These are phyloP conservation scores for Glycine soja DNA, from an alignment of 306 rosid genomes.

Conservation along the genomic window DNA sequence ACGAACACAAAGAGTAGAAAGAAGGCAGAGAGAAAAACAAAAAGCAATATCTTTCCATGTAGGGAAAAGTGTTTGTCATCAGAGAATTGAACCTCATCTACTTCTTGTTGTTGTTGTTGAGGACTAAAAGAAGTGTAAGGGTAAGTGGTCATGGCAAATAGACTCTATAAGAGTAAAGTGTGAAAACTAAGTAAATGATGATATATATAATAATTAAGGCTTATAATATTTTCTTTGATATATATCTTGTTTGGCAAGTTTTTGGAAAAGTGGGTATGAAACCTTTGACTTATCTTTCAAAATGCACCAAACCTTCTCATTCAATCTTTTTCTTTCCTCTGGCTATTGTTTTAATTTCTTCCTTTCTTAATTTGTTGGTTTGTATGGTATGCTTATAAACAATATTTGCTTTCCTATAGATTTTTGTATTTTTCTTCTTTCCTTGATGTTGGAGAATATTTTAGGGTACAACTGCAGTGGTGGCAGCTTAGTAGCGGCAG, in stretches of 20 bases:
- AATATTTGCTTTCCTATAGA: not conserved
- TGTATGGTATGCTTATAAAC: conserved; percentile 8
- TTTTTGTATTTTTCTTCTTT: conserved; percentile 28
- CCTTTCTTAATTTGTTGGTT: not conserved
- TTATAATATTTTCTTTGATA: not conserved
- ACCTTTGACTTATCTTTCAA: conserved; percentile 32
- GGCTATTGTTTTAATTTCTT: too few species aligned
- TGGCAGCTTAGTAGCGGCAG: not conserved
- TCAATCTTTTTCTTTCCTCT: not conserved
- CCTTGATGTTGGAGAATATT: not conserved
- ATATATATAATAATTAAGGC: not conserved
- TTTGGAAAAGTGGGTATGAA: conserved; percentile 27
- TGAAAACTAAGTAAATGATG: not conserved
- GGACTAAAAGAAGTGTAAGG: conserved; percentile 37
- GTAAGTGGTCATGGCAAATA: conserved; percentile 42
- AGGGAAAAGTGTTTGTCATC: conserved; percentile 55
- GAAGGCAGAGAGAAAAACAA: conserved; percentile 51
- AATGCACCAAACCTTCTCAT: conserved; percentile 8
- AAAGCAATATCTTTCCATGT: conserved; percentile 60
- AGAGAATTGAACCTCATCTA: conserved; percentile 48
- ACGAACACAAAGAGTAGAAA: conserved; percentile 50
- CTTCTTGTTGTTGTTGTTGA: not conserved
- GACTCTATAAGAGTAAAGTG: not conserved
- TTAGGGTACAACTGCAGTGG: not conserved
- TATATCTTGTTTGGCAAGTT: conserved; percentile 19